Evolutionary conservation across 306 rosid species (phyloP).

Genomic region (Urtica urens): DNA sequence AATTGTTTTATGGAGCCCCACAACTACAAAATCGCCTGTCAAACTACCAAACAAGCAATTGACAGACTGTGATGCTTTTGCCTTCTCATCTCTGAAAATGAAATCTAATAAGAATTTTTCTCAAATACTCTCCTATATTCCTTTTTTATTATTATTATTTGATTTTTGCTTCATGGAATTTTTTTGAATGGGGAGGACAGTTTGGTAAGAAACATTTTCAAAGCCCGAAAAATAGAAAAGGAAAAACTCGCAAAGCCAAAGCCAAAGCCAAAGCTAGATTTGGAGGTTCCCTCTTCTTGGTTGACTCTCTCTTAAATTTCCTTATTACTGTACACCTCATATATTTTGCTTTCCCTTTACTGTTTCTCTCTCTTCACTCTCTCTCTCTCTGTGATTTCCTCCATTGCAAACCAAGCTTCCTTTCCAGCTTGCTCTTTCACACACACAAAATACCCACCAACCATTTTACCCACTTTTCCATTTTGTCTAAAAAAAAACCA

Average conservation of each 20-base stretch:
- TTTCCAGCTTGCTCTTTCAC: slow-evolving; percentile 50
- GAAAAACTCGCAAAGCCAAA: not conserved
- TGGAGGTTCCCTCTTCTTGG: slow-evolving; percentile 28
- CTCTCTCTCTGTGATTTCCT: slow-evolving; percentile 31
- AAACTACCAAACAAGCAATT: slow-evolving; percentile 5
- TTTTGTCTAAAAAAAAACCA: slow-evolving; percentile 23
- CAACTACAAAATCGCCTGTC: slow-evolving; percentile 8
- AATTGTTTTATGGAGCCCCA: slow-evolving; percentile 11
- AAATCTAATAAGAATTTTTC: not conserved
- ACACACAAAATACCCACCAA: slow-evolving; percentile 41
- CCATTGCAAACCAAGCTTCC: slow-evolving; percentile 70
- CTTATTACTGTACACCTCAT: slow-evolving; percentile 23
- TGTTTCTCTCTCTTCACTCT: slow-evolving; percentile 37
- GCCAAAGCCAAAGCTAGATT: slow-evolving; percentile 29
- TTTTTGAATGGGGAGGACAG: slow-evolving; percentile 19
- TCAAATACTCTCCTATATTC: not conserved
- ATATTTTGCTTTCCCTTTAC: slow-evolving; percentile 49
- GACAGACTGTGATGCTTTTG: slow-evolving; percentile 12
- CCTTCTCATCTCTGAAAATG: not conserved
- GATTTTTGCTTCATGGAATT: slow-evolving; percentile 3
- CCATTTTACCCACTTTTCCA: slow-evolving; percentile 43
- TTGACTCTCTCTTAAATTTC: slow-evolving; percentile 35
- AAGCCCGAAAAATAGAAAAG: not conserved
- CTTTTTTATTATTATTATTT: not conserved
- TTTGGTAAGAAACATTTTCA: slow-evolving; percentile 30